Percentiles rank a stretch among this genome's conserved stretches.
These are phyloP conservation scores for Trichoderma sp. DNA, from an alignment of 2,329 filamentous ascomycete species.

Conservation along the genomic window DNA sequence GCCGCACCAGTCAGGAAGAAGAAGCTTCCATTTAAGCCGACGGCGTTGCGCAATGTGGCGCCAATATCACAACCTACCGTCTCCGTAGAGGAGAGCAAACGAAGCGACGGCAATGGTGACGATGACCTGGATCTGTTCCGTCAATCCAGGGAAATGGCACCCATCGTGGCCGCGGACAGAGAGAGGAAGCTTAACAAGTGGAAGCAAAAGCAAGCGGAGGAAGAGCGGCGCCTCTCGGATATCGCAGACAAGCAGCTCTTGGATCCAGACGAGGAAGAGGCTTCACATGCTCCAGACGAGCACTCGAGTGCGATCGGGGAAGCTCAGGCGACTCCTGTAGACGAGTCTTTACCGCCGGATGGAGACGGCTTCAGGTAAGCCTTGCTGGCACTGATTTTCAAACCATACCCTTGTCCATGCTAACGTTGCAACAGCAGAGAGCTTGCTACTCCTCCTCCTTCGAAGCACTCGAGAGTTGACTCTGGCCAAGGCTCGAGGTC, in stretches of 20 bases:
- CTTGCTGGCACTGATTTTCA: neutral
- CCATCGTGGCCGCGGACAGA: slow-evolving; percentile 45
- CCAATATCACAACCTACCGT: slow-evolving; percentile 28
- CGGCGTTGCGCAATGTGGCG: slow-evolving; percentile 41
- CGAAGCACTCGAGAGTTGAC: slow-evolving; percentile 39
- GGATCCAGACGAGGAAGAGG: slow-evolving; percentile 25
- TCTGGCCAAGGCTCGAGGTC: slow-evolving; percentile 25
- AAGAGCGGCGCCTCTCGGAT: slow-evolving; percentile 24
- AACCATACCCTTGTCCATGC: neutral
- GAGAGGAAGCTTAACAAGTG: slow-evolving; percentile 34
- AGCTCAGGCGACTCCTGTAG: neutral
- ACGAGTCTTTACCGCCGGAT: slow-evolving; percentile 23
- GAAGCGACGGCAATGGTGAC: slow-evolving; percentile 28
- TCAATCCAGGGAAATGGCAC: slow-evolving; percentile 52
- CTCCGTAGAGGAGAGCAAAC: neutral
- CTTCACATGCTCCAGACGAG: slow-evolving; percentile 23
- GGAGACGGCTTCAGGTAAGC: slow-evolving; percentile 28
- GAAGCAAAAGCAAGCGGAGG: slow-evolving; percentile 29
- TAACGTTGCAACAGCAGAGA: slow-evolving; percentile 32
- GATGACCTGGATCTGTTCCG: slow-evolving; percentile 51
- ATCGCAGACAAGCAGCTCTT: slow-evolving; percentile 28
- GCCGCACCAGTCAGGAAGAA: slow-evolving; percentile 35
- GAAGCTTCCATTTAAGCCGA: slow-evolving; percentile 53
- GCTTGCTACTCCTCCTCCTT: slow-evolving; percentile 40
- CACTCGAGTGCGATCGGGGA: neutral